Base-by-base conservation (phyloP, 345 rosid species). In the Acer negundo region DNA sequence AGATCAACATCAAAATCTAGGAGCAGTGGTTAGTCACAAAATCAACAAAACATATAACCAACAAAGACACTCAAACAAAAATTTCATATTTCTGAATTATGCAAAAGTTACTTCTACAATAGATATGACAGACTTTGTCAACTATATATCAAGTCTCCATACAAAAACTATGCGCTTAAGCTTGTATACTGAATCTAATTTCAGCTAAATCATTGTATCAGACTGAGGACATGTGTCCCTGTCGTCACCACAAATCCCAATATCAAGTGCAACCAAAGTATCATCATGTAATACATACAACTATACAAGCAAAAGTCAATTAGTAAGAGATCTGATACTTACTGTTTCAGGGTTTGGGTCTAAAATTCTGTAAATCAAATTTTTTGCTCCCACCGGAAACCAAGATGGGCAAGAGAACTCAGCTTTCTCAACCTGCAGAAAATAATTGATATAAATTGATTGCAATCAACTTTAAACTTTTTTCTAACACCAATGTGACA, bases 261-360 rank as follows among this genome's bases (percentile, higher is more conserved):
- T 38, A 42, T 24, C 69, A 28, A 10, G 3, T 63, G 75, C 56
- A 42, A 69, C 66, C 66, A 73, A 77, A 67, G 74, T 31, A 24
- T 17, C 58, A 53, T 53, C 58, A 5, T 17, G 5, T 53, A 17
- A 53, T 4, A 53, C n/a, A 53, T 31, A 13, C 62, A 69, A 46
- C 12, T 2, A 75, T 58, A 35, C 38, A 35, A 35, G 38, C 38
- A 35, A 35, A 0, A 35, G 70, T 76, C 66, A 35, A 35, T 75
- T 35, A 16, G 38, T 24, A 23, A 67, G 20, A 61, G 22, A 51
- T 20, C 55, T 71, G 63, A 38, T 72, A 85, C 98, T 85, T 85
- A 95, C 99, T 42, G 89, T 91, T 88, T 84, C 93, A 63, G 98
- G 92, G 84, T 92, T 93, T 72, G 97, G 97, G 79, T 95, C 98